Percentiles rank a stretch among this genome's conserved stretches.
phyloP scores from a whole-genome alignment of 306 rosid genomes.

The Castanea crenata region DNA sequence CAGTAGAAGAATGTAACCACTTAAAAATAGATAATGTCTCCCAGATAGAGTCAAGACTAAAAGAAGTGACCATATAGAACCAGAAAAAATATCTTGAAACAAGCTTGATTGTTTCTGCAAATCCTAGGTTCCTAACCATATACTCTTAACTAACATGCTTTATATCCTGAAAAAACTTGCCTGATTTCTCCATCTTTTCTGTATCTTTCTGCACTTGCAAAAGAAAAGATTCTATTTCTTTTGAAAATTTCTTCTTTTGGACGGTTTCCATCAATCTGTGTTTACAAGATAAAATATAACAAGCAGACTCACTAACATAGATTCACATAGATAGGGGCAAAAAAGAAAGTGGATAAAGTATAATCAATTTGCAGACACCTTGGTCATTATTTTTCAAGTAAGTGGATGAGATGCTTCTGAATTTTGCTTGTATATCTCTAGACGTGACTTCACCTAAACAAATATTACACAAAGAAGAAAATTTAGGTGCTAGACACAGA shows the following conservation, averaged over 20 bases:
- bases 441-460: slow-evolving; percentile 72
- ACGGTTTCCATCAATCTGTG: slow-evolving; percentile 78
- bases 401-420: slow-evolving; percentile 63
- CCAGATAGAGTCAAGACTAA: not conserved
- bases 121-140: not conserved
- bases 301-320: slow-evolving; percentile 1
- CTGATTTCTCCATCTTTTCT: slow-evolving; percentile 37
- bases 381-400: slow-evolving; percentile 63
- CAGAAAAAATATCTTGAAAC: not conserved
- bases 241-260: slow-evolving; percentile 65
- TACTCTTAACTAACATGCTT: not conserved
- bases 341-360: slow-evolving; percentile 6
- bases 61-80: not conserved
- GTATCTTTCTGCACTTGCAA: slow-evolving; percentile 54
- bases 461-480: not conserved
- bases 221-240: slow-evolving; percentile 61
- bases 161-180: slow-evolving; percentile 31
- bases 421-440: slow-evolving; percentile 74
- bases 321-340: slow-evolving; percentile 12
- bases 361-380: slow-evolving; percentile 41
- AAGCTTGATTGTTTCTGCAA: not conserved
- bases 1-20: not conserved
- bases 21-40: not conserved
- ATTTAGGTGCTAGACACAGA: slow-evolving; percentile 8
- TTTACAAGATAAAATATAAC: slow-evolving; percentile 13